phyloP scores from a whole-genome alignment of 2,329 filamentous ascomycete species.

The Beauveria asiatica region DNA sequence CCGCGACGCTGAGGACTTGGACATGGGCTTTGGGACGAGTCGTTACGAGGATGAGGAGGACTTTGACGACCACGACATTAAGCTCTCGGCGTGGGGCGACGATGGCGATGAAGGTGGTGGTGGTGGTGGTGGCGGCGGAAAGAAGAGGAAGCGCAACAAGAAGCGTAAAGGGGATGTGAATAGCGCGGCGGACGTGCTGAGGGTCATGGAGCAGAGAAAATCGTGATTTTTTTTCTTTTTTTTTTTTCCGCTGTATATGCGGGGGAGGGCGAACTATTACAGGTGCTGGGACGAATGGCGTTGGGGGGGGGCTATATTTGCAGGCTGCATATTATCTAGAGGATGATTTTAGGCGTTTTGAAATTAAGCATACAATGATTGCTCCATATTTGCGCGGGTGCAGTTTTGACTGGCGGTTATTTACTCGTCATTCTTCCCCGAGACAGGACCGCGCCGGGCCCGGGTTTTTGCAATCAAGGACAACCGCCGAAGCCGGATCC shows the following conservation, averaged over 20 bases:
- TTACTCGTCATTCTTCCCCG: too few relatives aligned
- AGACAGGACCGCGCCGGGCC: not conserved
- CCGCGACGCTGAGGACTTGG: constrained; percentile 82
- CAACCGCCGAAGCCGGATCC: not conserved
- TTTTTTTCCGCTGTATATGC: not conserved
- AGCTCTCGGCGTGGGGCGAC: constrained; percentile 57
- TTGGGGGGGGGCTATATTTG: not conserved
- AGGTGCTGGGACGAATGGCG: not conserved
- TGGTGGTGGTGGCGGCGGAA: constrained; percentile 32
- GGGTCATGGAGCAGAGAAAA: constrained; percentile 59
- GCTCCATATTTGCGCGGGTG: too few relatives aligned
- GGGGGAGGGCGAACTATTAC: not conserved
- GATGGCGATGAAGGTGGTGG: constrained; percentile 36
- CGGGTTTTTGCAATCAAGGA: not conserved
- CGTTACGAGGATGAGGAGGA: constrained; percentile 85
- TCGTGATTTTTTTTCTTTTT: constrained; percentile 14
- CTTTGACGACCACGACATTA: constrained; percentile 58
- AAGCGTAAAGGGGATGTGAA: constrained; percentile 74
- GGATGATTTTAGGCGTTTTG: not conserved
- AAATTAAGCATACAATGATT: too few relatives aligned
- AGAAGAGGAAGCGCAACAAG: constrained; percentile 63
- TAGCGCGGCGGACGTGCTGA: constrained; percentile 70
- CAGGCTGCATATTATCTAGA: not conserved
- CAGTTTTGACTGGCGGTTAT: too few relatives aligned
- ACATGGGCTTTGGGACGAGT: constrained; percentile 87